Base-by-base conservation (phyloP, 352 stramenopile species). In the Globisporangium paddicum region DNA sequence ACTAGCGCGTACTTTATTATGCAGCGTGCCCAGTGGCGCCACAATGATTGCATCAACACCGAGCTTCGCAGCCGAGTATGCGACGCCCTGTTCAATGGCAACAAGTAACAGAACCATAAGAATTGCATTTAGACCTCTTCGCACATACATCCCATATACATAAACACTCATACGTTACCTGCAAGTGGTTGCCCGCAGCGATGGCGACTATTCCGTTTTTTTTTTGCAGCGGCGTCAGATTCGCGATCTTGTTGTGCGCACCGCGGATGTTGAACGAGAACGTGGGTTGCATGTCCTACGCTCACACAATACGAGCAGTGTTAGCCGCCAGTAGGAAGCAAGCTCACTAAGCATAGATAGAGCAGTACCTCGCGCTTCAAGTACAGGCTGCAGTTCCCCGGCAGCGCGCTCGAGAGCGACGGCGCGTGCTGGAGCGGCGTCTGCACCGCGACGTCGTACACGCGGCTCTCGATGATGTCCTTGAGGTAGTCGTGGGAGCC, bases 241-340 rank as follows among this genome's bases (percentile, higher is more conserved):
- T 86, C n/a, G 90, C 94, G 74, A 99, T 99, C 75, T 98, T 98
- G 78, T 99, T 99, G 86, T 99, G 98, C 13, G 97, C 96, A 37
- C 97, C 97, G 41, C 96, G 90, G 55, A 99, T 77, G 77, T 99
- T 99, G 81, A 99, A 99, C 38, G 93, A 98, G 68, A 99, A 98
- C 19, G 98, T 98, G 13, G 95, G 95, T 75, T 99, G 96, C 63
- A 97, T 95, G 67, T 99, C 97, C 76, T 87, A 19, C 40, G 26
- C 28, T 13, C 21, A 61, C 42, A 26, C 35, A 42, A n/a, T 23
- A 19, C 2, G 23, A n/a, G 28, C 28, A 32, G 3, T 32, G 28
- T 32, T 32, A 32, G 28, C n/a, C 28, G 28, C 28, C 28, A 32
- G 28, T 32, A 32, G 28, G 28, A 32, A 6, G 6, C 28, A 32